These are phyloP conservation scores for Diversispora eburnea DNA, from an alignment of 192 early-diverging fungal species.

Conservation along the genomic window DNA sequence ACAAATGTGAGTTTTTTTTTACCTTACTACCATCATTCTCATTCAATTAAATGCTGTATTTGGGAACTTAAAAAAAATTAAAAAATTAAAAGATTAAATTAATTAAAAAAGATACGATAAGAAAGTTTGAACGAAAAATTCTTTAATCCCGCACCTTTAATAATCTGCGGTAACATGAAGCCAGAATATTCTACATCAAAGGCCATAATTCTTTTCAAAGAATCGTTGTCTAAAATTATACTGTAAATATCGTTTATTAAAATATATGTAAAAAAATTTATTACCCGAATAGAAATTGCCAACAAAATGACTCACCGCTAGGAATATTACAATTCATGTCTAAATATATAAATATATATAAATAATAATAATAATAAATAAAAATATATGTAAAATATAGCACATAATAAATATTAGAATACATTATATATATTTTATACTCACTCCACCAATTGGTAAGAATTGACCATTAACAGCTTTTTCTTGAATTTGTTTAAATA, in stretches of 20 bases:
- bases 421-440: constrained; percentile 15
- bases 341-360: not conserved
- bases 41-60: constrained; percentile 95
- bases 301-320: constrained; percentile 87
- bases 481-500: constrained; percentile 74
- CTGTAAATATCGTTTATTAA: too few species aligned
- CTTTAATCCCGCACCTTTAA: constrained; percentile 67
- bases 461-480: constrained; percentile 75
- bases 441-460: constrained; percentile 83
- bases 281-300: constrained; percentile 90
- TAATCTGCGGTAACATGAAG: constrained; percentile 95
- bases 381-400: not conserved
- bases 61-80: constrained; percentile 62
- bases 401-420: not conserved
- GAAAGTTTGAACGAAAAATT: constrained; percentile 99
- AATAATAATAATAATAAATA: not conserved
- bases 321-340: constrained; percentile 99
- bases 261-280: too few species aligned
- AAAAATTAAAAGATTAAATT: not conserved
- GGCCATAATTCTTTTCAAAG: constrained; percentile 75
- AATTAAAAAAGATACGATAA: constrained; percentile 38
- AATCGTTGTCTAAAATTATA: constrained; percentile 62
- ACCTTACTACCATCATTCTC: constrained; percentile 78
- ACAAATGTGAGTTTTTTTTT: constrained; percentile 30
- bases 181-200: constrained; percentile 80